A percentile compares a stretch with the other conserved stretches of the same genome.
phyloP scores from a whole-genome alignment of 768 basidiomycete genomes.

The Tricholoma saponaceum region DNA sequence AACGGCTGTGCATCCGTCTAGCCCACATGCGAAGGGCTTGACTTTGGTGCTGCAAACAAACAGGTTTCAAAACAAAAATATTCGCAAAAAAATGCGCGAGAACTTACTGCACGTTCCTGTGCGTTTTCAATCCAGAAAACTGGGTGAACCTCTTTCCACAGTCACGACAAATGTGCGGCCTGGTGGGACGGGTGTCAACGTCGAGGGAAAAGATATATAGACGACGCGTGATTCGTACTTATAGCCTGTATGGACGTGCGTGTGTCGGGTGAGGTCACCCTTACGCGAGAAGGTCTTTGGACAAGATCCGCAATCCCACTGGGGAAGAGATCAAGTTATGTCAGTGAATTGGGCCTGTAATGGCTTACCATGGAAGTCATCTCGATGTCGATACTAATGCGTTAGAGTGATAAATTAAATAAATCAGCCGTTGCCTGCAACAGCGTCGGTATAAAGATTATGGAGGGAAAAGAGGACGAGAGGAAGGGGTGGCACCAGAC shows the following conservation, averaged over 20 bases:
- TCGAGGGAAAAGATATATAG: neutral
- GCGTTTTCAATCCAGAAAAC: slow-evolving; percentile 56
- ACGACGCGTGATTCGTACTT: slow-evolving; percentile 36
- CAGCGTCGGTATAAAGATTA: slow-evolving; percentile 14
- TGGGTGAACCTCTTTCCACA: slow-evolving; percentile 61
- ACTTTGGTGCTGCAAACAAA: slow-evolving; percentile 35
- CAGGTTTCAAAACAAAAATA: neutral
- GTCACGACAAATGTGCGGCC: slow-evolving; percentile 45
- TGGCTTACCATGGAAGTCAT: slow-evolving; percentile 10
- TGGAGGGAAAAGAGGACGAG: slow-evolving; percentile 12
- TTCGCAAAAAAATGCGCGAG: neutral
- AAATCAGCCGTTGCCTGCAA: slow-evolving; percentile 25
- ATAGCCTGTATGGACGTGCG: slow-evolving; percentile 41
- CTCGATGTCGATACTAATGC: neutral
- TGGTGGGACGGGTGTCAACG: slow-evolving; percentile 17
- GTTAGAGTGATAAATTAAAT: slow-evolving; percentile 8
- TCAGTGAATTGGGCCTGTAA: neutral
- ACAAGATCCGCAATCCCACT: slow-evolving; percentile 44
- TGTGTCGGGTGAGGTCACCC: slow-evolving; percentile 60
- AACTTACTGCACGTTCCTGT: slow-evolving; percentile 63
- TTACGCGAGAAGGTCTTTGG: slow-evolving; percentile 48
- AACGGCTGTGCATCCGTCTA: slow-evolving; percentile 38
- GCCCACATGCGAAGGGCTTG: slow-evolving; percentile 51
- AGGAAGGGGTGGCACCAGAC: slow-evolving; percentile 7
- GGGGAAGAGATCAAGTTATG: neutral